Evolutionary conservation across 192 early-diverging fungal genomes (phyloP).

Genomic region (Gaertneriomyces semiglobifer): DNA sequence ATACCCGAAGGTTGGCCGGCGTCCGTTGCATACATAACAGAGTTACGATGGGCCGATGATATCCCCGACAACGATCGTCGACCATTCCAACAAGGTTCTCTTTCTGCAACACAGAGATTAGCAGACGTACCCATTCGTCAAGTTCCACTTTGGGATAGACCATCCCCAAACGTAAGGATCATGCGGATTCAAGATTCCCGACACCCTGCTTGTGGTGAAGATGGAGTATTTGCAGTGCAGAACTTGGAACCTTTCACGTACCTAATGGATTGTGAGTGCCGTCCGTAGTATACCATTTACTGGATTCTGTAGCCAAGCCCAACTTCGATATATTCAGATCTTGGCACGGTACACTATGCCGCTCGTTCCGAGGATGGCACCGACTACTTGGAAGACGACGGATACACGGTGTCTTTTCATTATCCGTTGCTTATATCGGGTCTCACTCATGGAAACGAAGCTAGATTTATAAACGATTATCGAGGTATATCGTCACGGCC

Average conservation of each 20-base stretch:
- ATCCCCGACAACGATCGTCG: not conserved
- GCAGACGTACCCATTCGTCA: not conserved
- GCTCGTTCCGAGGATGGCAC: no score
- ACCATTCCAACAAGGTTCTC: not conserved
- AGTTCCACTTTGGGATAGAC: not conserved
- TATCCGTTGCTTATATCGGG: not conserved
- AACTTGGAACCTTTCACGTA: not conserved
- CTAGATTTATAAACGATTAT: slow-evolving; percentile 51
- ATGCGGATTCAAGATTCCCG: not conserved
- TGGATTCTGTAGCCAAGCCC: no score
- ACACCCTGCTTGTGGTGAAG: not conserved
- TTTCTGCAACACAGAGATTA: not conserved
- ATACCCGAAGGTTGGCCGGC: slow-evolving; percentile 1
- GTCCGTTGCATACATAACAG: not conserved
- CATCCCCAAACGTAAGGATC: not conserved
- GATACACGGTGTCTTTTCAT: not conserved
- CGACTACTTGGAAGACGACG: no score
- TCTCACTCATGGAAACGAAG: slow-evolving; percentile 17
- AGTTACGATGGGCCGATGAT: not conserved
- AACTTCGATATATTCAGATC: no score
- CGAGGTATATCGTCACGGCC: slow-evolving; percentile 35
- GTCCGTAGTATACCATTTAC: no score
- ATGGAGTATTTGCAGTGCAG: not conserved
- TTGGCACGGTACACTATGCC: no score
- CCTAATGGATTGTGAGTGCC: not conserved